Conservation (phyloP, 2,329 filamentous ascomycete species). For the Beauveria bassiana region DNA sequence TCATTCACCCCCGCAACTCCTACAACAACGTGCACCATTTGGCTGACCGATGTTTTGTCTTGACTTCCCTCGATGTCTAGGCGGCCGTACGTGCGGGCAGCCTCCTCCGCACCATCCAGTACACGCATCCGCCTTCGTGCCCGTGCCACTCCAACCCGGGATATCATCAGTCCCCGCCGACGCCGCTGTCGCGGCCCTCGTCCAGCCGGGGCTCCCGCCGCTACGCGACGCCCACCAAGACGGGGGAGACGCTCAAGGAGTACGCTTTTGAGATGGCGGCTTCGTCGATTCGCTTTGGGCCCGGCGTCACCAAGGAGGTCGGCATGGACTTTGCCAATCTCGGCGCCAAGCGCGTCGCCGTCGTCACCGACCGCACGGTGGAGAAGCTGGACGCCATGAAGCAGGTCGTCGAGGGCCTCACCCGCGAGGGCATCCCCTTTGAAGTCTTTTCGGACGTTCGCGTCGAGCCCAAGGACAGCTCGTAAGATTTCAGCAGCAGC, state of each 20-base stretch:
- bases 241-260: slow-evolving; percentile 63
- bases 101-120: slow-evolving; percentile 83
- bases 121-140: slow-evolving; percentile 76
- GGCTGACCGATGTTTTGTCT: neutral
- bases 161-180: slow-evolving; percentile 59
- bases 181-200: slow-evolving; percentile 42
- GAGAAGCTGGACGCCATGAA: slow-evolving; percentile 79
- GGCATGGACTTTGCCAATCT: slow-evolving; percentile 97
- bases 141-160: slow-evolving; percentile 88
- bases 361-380: slow-evolving; percentile 85
- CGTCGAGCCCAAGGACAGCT: slow-evolving; percentile 91
- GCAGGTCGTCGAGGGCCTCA: slow-evolving; percentile 75
- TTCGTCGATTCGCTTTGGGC: slow-evolving; percentile 87
- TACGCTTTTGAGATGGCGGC: slow-evolving; percentile 99
- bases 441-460: slow-evolving; percentile 73
- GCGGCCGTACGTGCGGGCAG: slow-evolving; percentile 58
- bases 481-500: slow-evolving; percentile 41
- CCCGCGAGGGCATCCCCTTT: slow-evolving; percentile 70
- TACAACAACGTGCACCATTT: neutral
- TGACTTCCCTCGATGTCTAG: slow-evolving; percentile 24
- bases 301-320: slow-evolving; percentile 88
- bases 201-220: slow-evolving; percentile 32
- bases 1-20: neutral
- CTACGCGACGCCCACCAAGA: slow-evolving; percentile 63
- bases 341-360: slow-evolving; percentile 76